Evolutionary conservation across 2,329 filamentous ascomycete species (phyloP), one percentile per base, ranked within the genome.

Genomic region (Pestalotiopsis sp.): DNA sequence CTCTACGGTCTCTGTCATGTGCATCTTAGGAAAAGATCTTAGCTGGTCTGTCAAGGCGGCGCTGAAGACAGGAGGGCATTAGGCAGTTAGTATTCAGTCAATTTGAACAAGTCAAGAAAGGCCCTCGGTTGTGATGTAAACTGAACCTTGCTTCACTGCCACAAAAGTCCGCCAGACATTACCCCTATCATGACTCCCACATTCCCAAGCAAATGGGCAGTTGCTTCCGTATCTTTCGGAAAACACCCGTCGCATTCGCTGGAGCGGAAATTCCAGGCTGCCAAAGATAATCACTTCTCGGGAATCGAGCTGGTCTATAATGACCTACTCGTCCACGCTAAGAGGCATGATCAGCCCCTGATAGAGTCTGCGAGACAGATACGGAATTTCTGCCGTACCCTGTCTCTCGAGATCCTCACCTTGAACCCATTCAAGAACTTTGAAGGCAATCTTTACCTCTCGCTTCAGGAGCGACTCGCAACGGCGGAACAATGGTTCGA

Each of bases 371-470:
- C 75, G 6, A 55, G 11, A 17, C 66, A 65, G 30, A 65, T 70
- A 22, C 70, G 17, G 63, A 59, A 68, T 65, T 13, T 62, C 39
- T 81, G 78, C 68, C 67, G 71, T 44, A 62, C 72, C 2, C 70
- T 77, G 30, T 60, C 70, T 30, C 69, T 82, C 60, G 71, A 71
- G 38, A 78, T 81, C 60, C 73, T 81, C 3, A 70, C 75, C 0
- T 60, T 79, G 14, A 77, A 74, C 4, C 74, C 78, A 1, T 79
- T 81, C 24, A 75, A 79, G 66, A 79, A 79, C 67, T 80, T 76
- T 65, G 78, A 81, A 69, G 79, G 78, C 39, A 66, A 75, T 26
- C 48, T 57, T 17, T 66, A 64, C 26, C 69, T 73, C 0, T 72
- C 75, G 0, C 68, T 81, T 1, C 6, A 66, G 1, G 70, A 75